phyloP scores from a whole-genome alignment of 2,329 filamentous ascomycete genomes.

The Alternaria viburni region DNA sequence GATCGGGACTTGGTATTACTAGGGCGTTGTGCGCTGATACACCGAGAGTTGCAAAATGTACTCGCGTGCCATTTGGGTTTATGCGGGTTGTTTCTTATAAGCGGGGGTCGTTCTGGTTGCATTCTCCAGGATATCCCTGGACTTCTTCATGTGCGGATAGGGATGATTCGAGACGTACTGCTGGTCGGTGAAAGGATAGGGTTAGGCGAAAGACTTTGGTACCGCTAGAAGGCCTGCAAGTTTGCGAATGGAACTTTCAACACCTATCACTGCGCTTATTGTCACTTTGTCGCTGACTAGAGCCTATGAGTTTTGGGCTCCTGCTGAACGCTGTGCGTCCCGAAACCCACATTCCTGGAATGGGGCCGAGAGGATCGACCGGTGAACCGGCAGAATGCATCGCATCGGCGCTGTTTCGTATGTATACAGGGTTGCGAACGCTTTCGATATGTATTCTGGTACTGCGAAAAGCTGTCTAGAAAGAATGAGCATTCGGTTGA shows the following conservation, averaged over 20 bases:
- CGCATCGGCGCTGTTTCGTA: not conserved
- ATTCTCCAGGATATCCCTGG: not conserved
- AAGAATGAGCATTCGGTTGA: not conserved
- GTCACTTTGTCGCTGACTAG: not conserved
- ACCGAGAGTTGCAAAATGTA: constrained; percentile 1
- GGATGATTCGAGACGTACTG: constrained; percentile 6
- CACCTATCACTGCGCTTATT: not conserved
- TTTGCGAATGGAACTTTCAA: not conserved
- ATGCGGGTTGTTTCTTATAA: constrained; percentile 2
- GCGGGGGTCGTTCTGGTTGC: constrained; percentile 6
- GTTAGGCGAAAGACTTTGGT: not conserved
- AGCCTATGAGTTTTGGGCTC: not conserved
- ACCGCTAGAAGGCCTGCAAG: not conserved
- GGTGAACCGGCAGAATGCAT: not conserved
- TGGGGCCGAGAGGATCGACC: not conserved
- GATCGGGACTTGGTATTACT: not conserved
- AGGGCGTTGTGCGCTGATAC: constrained; percentile 8
- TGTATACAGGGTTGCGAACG: not conserved
- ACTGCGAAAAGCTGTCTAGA: not conserved
- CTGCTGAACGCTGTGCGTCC: not conserved
- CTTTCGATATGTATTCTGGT: not conserved
- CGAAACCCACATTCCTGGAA: not conserved
- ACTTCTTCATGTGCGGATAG: not conserved
- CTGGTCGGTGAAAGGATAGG: constrained; percentile 5
- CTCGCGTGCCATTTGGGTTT: constrained; percentile 1